Percentiles rank a stretch among this genome's conserved stretches.
These are phyloP conservation scores for Camillea tinctor DNA, from an alignment of 2,329 filamentous ascomycete genomes.

Conservation along the genomic window DNA sequence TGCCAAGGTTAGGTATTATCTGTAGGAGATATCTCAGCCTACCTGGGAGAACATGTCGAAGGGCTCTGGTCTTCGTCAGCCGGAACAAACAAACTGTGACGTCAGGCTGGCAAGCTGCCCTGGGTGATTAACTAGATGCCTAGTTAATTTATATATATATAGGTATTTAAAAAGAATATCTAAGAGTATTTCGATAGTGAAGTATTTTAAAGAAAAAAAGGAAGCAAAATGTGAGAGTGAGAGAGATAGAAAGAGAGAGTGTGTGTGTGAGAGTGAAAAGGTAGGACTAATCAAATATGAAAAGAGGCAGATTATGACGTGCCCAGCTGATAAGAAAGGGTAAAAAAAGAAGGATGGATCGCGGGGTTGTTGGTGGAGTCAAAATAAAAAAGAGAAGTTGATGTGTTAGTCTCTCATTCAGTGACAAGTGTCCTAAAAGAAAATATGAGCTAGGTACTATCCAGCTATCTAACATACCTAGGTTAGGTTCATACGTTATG, in stretches of 20 bases:
- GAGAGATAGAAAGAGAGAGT: no score
- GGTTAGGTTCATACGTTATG: no score
- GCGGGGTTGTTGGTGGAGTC: not conserved
- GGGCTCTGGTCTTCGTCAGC: not conserved
- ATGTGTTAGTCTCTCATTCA: not conserved
- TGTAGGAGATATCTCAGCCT: slow-evolving; percentile 1
- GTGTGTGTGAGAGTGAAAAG: no score
- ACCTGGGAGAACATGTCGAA: slow-evolving; percentile 17
- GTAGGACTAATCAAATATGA: no score
- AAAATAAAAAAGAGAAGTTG: not conserved
- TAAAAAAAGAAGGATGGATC: not conserved
- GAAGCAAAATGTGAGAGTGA: no score
- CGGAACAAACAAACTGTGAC: not conserved
- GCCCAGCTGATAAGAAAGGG: not conserved
- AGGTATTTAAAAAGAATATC: no score
- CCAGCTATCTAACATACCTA: no score
- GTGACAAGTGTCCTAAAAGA: not conserved
- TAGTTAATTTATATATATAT: no score
- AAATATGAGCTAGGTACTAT: no score
- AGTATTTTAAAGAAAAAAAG: no score
- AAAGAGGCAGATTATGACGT: not conserved
- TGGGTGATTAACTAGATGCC: no score
- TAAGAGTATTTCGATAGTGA: no score
- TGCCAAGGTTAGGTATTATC: not conserved
- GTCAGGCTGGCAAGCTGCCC: not conserved